Conservation (phyloP, 2,329 filamentous ascomycete genomes). For the Ascochyta rabiei region DNA sequence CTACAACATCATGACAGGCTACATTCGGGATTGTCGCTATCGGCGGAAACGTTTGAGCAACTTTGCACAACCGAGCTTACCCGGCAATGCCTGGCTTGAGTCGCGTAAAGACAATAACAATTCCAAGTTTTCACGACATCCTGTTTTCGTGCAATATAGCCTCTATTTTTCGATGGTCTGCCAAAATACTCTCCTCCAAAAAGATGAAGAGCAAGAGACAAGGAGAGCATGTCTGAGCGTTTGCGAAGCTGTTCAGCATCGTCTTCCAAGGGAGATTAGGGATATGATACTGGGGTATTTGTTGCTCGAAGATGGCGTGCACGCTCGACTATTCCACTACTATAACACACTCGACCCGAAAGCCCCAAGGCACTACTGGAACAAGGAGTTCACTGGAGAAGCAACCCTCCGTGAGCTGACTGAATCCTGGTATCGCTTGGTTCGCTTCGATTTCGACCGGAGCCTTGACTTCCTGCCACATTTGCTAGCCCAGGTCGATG, state of each 20-base stretch:
- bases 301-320: slow-evolving; percentile 12
- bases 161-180: slow-evolving; percentile 1
- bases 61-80: slow-evolving; percentile 5
- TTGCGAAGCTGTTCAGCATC: slow-evolving; percentile 5
- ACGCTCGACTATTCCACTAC: slow-evolving; percentile 13
- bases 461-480: slow-evolving; percentile 16
- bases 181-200: not conserved
- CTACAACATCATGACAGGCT: slow-evolving; percentile 13
- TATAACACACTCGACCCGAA: slow-evolving; percentile 14
- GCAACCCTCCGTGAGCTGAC: slow-evolving; percentile 13
- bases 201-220: not conserved
- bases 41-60: slow-evolving; percentile 11
- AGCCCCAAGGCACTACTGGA: slow-evolving; percentile 18
- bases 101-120: not conserved
- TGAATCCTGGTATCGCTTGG: slow-evolving; percentile 11
- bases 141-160: slow-evolving; percentile 1
- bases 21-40: slow-evolving; percentile 3
- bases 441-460: slow-evolving; percentile 15
- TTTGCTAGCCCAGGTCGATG: slow-evolving; percentile 11
- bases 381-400: slow-evolving; percentile 9
- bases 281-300: slow-evolving; percentile 17
- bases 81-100: not conserved
- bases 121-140: slow-evolving; percentile 5
- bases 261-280: slow-evolving; percentile 18
- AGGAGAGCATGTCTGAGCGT: slow-evolving; percentile 4